Base-by-base conservation (phyloP, 2,329 filamentous ascomycete species). In the Remersonia thermophila region DNA sequence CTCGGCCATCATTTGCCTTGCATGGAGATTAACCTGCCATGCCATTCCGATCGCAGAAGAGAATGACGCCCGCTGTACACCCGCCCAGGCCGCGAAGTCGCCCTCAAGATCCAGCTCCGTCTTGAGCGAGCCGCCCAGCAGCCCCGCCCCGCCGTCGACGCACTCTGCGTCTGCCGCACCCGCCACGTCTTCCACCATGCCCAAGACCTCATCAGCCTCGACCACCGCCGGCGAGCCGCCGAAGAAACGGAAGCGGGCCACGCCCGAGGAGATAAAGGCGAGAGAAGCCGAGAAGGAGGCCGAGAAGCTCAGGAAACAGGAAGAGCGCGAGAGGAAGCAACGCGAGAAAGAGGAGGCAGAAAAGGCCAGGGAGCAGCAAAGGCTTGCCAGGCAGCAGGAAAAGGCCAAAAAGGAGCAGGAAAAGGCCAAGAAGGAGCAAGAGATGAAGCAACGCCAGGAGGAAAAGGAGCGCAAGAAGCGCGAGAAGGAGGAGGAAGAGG, bases 401-500 rank as follows among this genome's bases (percentile, higher is more conserved):
- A 53, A 50, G 37, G 49, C 47, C 30, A 51, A 46, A 29, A 49
- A 52, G 33, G 49, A 39, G 3, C 60, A 57, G 0, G 55, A 60
- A 27, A 57, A 55, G 38, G 33, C 37, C 8, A 37, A 45, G 32
- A 37, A 38, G 10, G 39, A 45, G 15, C 30, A 41, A 10, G 40
- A 40, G 29, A 50, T 53, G n/a, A 48, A 50, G 32, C 46, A 39
- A 17, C 35, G 36, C 1, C 46, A 52, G 28, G 56, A 61, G 31
- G 63, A 67, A 42, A 57, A 56, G 9, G 59, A 61, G 11, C 61
- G 61, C 41, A 69, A 68, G 51, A 65, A 60, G 46, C 57, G 57
- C 20, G 63, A 68, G 45, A 69, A 66, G 48, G 68, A 71, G 42
- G 67, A 72, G 28, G 66, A 70, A 29, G 65, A 67, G 30, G 55